A percentile compares a stretch with the other conserved stretches of the same genome.
Conservation (phyloP, 805 yeast genomes). For the Candida anglica region DNA sequence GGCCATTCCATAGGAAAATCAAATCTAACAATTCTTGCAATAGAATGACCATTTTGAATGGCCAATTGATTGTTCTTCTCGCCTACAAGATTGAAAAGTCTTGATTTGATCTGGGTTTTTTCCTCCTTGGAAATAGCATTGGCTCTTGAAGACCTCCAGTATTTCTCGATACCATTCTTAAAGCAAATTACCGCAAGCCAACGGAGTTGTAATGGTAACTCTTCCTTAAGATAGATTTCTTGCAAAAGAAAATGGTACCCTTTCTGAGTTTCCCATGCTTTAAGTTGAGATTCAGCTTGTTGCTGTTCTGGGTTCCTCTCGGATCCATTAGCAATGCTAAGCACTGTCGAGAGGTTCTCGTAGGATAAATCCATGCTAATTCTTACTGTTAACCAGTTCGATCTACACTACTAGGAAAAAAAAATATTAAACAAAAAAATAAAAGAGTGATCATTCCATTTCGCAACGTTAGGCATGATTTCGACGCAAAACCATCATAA, state of each 20-base stretch:
- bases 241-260: slow-evolving; percentile 60
- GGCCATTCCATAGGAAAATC: slow-evolving; percentile 94
- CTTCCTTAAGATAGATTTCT: slow-evolving; percentile 53
- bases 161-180: slow-evolving; percentile 81
- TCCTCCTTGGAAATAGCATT: slow-evolving; percentile 58
- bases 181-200: slow-evolving; percentile 87
- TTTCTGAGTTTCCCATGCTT: slow-evolving; percentile 61
- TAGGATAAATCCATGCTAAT: slow-evolving; percentile 17
- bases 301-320: slow-evolving; percentile 51
- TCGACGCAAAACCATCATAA: no score
- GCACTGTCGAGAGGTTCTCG: slow-evolving; percentile 23
- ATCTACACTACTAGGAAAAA: no score
- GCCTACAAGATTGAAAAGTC: slow-evolving; percentile 55
- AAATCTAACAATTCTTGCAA: slow-evolving; percentile 70
- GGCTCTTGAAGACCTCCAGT: slow-evolving; percentile 72
- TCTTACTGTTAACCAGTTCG: no score
- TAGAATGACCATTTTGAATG: slow-evolving; percentile 81
- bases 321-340: slow-evolving; percentile 29
- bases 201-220: slow-evolving; percentile 60
- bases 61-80: slow-evolving; percentile 74
- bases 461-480: no score
- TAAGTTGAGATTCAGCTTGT: slow-evolving; percentile 65
- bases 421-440: no score
- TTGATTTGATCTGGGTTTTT: slow-evolving; percentile 55
- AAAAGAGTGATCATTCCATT: no score